Evolutionary conservation across 352 stramenopile species (phyloP).

Genomic region (Globisporangium echinulatum): DNA sequence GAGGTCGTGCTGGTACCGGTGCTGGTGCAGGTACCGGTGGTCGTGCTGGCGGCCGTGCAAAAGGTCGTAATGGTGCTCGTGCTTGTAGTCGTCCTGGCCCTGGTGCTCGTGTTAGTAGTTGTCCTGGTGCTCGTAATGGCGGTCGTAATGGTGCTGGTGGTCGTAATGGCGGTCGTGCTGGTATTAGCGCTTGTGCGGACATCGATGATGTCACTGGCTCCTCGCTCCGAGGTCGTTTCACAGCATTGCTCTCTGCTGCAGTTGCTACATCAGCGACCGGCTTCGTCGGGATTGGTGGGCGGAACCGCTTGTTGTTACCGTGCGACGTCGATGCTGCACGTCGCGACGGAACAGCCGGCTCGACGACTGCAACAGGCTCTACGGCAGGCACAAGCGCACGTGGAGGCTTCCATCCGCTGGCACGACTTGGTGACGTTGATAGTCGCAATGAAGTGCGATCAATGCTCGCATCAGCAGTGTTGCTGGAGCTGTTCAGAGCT

Average conservation of each 20-base stretch:
- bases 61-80: too few relatives aligned
- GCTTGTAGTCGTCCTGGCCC: too few relatives aligned
- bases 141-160: too few relatives aligned
- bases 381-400: too few relatives aligned
- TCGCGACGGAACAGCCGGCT: background rate
- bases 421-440: background rate
- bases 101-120: too few relatives aligned
- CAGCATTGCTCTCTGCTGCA: conserved; percentile 1
- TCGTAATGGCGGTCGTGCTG: too few relatives aligned
- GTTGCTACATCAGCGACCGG: conserved; percentile 7
- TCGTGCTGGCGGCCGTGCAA: too few relatives aligned
- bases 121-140: too few relatives aligned
- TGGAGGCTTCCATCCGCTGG: background rate
- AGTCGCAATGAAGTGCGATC: background rate
- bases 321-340: conserved; percentile 1
- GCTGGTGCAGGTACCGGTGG: too few relatives aligned
- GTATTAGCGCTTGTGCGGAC: background rate
- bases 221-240: conserved; percentile 18
- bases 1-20: too few relatives aligned
- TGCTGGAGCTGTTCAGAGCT: background rate
- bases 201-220: background rate
- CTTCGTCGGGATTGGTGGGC: conserved; percentile 36
- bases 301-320: conserved; percentile 24
- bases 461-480: background rate
- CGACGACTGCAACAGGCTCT: background rate